These are phyloP conservation scores for Mycena crocata DNA, from an alignment of 768 basidiomycete species.

Conservation along the genomic window DNA sequence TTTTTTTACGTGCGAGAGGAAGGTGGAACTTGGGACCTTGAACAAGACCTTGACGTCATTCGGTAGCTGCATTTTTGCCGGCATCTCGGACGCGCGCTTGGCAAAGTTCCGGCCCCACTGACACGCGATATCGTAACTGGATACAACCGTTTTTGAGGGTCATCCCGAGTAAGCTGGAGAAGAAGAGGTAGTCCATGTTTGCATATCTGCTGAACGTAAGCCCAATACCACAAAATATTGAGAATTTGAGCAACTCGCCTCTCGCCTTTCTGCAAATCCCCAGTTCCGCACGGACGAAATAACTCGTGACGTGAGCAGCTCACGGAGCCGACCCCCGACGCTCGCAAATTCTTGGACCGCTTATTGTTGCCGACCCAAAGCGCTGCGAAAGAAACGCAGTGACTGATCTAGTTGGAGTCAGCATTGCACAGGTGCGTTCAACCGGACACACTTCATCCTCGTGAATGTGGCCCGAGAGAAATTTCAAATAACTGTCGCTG, in stretches of 20 bases:
- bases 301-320: not conserved
- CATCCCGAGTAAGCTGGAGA: not conserved
- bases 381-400: not conserved
- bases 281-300: not conserved
- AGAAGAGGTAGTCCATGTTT: constrained; percentile 1
- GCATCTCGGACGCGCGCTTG: not conserved
- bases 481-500: not conserved
- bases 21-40: not conserved
- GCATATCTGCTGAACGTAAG: not conserved
- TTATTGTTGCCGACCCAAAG: not conserved
- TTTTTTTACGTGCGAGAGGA: no score
- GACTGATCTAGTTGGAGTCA: not conserved
- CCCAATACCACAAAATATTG: not conserved
- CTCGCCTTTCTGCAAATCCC: not conserved
- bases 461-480: not conserved
- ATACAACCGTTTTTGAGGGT: not conserved
- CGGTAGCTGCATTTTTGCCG: not conserved
- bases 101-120: no score
- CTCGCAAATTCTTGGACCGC: not conserved
- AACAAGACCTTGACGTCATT: not conserved
- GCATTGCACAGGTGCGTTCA: not conserved
- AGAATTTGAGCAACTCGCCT: not conserved
- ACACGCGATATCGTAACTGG: not conserved
- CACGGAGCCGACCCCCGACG: not conserved
- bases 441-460: constrained; percentile 3